A percentile compares a stretch with the other conserved stretches of the same genome.
These are phyloP conservation scores for Jaltomata sinuosa DNA, from an alignment of 257 asterid genomes.

Conservation along the genomic window DNA sequence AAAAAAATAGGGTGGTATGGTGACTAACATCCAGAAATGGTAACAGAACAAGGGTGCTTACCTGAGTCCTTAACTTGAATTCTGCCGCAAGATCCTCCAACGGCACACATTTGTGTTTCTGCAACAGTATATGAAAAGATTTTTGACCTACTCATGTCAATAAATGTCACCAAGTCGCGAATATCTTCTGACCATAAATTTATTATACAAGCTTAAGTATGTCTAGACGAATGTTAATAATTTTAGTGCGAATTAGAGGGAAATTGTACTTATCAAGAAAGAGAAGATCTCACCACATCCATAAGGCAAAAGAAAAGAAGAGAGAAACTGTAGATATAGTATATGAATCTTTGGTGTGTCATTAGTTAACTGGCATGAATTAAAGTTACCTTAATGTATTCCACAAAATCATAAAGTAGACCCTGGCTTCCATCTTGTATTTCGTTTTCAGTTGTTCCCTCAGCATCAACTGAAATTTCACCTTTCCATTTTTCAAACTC, in stretches of 20 bases:
- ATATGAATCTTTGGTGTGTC: background rate
- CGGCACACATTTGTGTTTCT: conserved; percentile 92
- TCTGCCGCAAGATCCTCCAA: conserved; percentile 98
- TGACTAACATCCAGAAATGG: background rate
- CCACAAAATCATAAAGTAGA: conserved; percentile 78
- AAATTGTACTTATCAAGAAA: background rate
- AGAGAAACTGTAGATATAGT: background rate
- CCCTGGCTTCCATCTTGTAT: conserved; percentile 79
- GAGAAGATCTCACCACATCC: background rate
- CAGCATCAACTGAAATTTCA: conserved; percentile 91
- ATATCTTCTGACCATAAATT: too few species aligned
- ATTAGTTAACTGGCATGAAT: background rate
- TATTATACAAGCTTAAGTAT: too few species aligned
- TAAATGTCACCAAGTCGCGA: too few species aligned
- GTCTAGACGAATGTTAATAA: background rate
- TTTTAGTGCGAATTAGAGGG: background rate
- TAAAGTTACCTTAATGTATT: conserved; percentile 81
- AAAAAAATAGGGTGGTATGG: background rate
- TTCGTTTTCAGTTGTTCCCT: conserved; percentile 88
- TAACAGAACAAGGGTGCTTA: conserved; percentile 9
- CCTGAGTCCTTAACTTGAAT: conserved; percentile 95
- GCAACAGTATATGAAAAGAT: too few species aligned
- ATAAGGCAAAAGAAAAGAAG: background rate
- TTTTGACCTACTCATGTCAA: too few species aligned
- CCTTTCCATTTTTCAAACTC: conserved; percentile 98